These are phyloP conservation scores for Pulveroboletus sp. DNA, from an alignment of 768 basidiomycete species.

Conservation along the genomic window DNA sequence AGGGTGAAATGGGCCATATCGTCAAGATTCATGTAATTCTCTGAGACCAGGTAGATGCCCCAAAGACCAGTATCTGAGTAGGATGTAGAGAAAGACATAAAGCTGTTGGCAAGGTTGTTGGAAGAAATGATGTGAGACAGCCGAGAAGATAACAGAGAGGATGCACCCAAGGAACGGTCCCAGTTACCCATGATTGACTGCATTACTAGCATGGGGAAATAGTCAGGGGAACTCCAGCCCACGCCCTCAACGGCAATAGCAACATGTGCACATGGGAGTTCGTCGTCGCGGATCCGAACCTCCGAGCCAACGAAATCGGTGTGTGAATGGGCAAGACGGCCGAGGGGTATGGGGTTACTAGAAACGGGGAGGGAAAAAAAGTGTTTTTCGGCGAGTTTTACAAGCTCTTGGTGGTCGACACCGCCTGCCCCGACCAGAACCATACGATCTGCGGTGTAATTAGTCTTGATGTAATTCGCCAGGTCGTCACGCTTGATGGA, in stretches of 20 bases:
- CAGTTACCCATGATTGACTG: slow-evolving; percentile 98
- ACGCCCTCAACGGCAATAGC: slow-evolving; percentile 98
- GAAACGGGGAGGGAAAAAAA: slow-evolving; percentile 89
- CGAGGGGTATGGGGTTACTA: slow-evolving; percentile 81
- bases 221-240: slow-evolving; percentile 96
- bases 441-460: slow-evolving; percentile 99
- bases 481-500: slow-evolving; percentile 93
- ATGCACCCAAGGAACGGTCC: slow-evolving; percentile 93
- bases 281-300: slow-evolving; percentile 93
- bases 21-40: slow-evolving; percentile 91
- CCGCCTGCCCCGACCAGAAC: slow-evolving; percentile 97
- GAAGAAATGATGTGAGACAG: slow-evolving; percentile 87
- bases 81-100: slow-evolving; percentile 98
- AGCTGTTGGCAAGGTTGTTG: slow-evolving; percentile 97
- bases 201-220: slow-evolving; percentile 99
- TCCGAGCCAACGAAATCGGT: slow-evolving; percentile 90
- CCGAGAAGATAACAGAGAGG: slow-evolving; percentile 83
- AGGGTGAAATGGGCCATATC: slow-evolving; percentile 93
- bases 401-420: slow-evolving; percentile 86
- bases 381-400: slow-evolving; percentile 92
- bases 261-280: slow-evolving; percentile 82
- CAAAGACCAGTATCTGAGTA: slow-evolving; percentile 99
- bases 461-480: slow-evolving; percentile 86
- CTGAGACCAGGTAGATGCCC: slow-evolving; percentile 96
- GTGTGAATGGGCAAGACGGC: slow-evolving; percentile 69